Evolutionary conservation across 2,329 filamentous ascomycete genomes (phyloP).

Genomic region (Cyphellophora europaea): DNA sequence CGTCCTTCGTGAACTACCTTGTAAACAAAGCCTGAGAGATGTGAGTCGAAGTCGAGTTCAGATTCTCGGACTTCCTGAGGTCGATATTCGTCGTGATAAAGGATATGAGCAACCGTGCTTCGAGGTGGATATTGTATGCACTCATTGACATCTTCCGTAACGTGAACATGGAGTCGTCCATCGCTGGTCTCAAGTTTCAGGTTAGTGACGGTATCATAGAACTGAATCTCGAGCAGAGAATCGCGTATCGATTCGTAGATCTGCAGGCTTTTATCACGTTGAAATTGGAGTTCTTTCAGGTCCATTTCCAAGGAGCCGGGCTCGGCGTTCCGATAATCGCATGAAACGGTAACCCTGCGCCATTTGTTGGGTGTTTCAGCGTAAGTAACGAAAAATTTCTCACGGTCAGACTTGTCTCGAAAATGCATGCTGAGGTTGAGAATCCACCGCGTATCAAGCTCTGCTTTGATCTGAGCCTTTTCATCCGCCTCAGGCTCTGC

Average conservation of each 20-base stretch:
- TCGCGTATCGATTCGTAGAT: conserved; percentile 94
- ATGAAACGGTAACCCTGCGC: conserved; percentile 83
- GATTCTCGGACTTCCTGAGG: conserved; percentile 53
- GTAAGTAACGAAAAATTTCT: conserved; percentile 98
- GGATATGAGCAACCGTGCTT: conserved; percentile 59
- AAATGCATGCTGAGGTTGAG: conserved; percentile 98
- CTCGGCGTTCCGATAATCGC: conserved; percentile 78
- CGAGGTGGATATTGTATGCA: conserved; percentile 77
- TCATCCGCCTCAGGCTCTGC: conserved; percentile 17
- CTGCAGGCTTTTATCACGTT: conserved; percentile 82
- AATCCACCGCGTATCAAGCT: conserved; percentile 86
- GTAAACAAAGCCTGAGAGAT: conserved; percentile 96
- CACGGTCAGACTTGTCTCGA: conserved; percentile 78
- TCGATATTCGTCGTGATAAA: conserved; percentile 43
- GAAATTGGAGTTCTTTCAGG: conserved; percentile 65
- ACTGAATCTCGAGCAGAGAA: conserved; percentile 85
- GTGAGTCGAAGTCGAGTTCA: conserved; percentile 74
- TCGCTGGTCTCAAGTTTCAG: conserved; percentile 85
- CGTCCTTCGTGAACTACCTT: conserved; percentile 65
- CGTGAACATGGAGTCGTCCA: conserved; percentile 84
- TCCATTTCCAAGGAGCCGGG: conserved; percentile 79
- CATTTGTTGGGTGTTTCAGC: conserved; percentile 70
- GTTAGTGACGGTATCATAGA: conserved; percentile 93
- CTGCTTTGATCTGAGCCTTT: conserved; percentile 53
- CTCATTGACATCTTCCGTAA: conserved; percentile 95